Base-by-base conservation (phyloP, 139 green algal species). In the Diplosphaera chodatii region DNA sequence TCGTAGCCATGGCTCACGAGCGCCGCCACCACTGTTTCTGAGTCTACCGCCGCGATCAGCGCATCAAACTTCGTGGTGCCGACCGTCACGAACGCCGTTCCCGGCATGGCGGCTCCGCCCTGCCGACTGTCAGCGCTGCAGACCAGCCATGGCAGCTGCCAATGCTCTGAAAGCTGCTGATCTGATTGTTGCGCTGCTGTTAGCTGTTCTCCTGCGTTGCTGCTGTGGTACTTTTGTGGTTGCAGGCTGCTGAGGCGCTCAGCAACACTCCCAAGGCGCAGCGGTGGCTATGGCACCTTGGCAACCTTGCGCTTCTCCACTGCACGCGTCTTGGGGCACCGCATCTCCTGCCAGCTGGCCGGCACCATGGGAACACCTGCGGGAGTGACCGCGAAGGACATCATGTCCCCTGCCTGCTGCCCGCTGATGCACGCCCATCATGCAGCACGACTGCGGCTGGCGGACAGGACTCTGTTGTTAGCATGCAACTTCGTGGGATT, bases 11-110 rank as follows among this genome's bases (percentile, higher is more conserved):
- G 69, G 1, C 27, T 28, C 8, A 56, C 32, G 18, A 93, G 77
- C 0, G 63, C 66, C 10, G 75, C 72, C 6, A 77, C 74, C 32
- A 94, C 80, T 3, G 77, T 69, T 3, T 40, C 22, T 0, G 27
- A 72, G 68, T 95, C 90, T 25, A 91, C 74, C 13, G 81, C 80
- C 55, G 82, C 55, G 56, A 93, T 85, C 22, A 96, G 71, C 0
- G 65, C 84, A 32, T 96, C 90, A 68, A 96, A 96, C 55, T 86
- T 87, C 18, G 90, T 96, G 25, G 86, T 96, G 68, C 90, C 90
- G 20, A 96, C 90, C 1, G 90, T 96, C 21, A 96, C 84, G 31
- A 96, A 83, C 0, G 89, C 89, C 0, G 55, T 63, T 29, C 28
- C 28, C 31, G 70, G 23, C 70, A 75, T 75, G 63, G 37, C 63